A percentile compares a stretch with the other conserved stretches of the same genome.
Conservation (phyloP, 306 rosid genomes). For the Castanospermum australe region DNA sequence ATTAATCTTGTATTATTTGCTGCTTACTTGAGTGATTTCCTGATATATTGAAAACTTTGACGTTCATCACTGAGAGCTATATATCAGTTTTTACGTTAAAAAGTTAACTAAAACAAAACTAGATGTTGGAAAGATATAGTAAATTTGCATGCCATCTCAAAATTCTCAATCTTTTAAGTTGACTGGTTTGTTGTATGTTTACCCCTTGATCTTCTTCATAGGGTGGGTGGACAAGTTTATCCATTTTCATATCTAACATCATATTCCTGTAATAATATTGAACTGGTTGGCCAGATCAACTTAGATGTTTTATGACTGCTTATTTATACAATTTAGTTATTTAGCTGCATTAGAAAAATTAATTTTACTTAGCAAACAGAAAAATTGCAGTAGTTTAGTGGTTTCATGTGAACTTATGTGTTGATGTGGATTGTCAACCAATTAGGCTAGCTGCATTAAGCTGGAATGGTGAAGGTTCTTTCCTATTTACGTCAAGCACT, state of each 20-base stretch:
- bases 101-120: neutral
- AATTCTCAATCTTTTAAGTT: neutral
- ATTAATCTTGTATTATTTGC: neutral
- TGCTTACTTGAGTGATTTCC: neutral
- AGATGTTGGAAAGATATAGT: neutral
- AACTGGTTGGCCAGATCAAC: constrained; percentile 18
- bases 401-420: neutral
- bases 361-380: neutral
- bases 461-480: constrained; percentile 94
- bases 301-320: constrained; percentile 11
- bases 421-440: constrained; percentile 26
- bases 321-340: neutral
- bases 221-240: neutral
- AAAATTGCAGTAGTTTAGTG: neutral
- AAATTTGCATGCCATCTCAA: neutral
- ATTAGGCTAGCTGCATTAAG: constrained; percentile 73
- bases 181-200: neutral
- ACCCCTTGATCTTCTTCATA: neutral
- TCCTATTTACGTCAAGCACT: constrained; percentile 84
- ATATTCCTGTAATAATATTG: neutral
- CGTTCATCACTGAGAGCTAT: neutral
- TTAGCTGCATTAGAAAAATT: neutral
- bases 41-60: neutral
- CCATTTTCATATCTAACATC: neutral
- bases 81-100: neutral